These are phyloP conservation scores for Barnettozyma salicaria DNA, from an alignment of 805 yeast genomes.

Conservation along the genomic window DNA sequence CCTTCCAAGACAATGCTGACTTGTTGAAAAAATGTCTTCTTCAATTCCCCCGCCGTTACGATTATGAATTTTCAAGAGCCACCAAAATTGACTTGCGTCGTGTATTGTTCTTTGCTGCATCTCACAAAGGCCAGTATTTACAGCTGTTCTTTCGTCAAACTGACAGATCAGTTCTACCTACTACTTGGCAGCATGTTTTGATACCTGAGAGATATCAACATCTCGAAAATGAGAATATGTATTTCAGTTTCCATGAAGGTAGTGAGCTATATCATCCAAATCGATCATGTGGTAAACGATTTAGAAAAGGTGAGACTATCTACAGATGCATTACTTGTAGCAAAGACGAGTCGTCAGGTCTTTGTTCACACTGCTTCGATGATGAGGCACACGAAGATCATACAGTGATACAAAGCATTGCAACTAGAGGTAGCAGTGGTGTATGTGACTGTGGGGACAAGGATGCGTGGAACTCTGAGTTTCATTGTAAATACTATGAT, in stretches of 20 bases:
- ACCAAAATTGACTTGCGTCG: constrained; percentile 33
- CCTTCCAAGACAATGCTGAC: constrained; percentile 20
- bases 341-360: constrained; percentile 75
- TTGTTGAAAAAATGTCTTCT: constrained; percentile 31
- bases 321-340: constrained; percentile 74
- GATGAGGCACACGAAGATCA: constrained; percentile 69
- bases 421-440: constrained; percentile 60
- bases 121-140: constrained; percentile 37
- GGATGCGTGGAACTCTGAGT: constrained; percentile 64
- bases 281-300: constrained; percentile 68
- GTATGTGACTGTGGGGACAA: constrained; percentile 75
- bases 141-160: constrained; percentile 33
- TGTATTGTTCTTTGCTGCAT: constrained; percentile 38
- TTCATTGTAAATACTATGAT: constrained; percentile 42
- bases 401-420: constrained; percentile 55
- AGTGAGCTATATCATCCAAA: constrained; percentile 43
- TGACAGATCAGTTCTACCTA: constrained; percentile 18
- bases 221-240: constrained; percentile 18
- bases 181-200: constrained; percentile 20
- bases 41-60: constrained; percentile 32
- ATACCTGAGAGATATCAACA: constrained; percentile 23
- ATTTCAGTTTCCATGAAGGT: constrained; percentile 13
- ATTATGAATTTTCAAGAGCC: constrained; percentile 28
- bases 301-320: constrained; percentile 75
- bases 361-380: constrained; percentile 72